These are phyloP conservation scores for Rhizopogon parksii DNA, from an alignment of 1,284 basidiomycete species.

Conservation along the genomic window DNA sequence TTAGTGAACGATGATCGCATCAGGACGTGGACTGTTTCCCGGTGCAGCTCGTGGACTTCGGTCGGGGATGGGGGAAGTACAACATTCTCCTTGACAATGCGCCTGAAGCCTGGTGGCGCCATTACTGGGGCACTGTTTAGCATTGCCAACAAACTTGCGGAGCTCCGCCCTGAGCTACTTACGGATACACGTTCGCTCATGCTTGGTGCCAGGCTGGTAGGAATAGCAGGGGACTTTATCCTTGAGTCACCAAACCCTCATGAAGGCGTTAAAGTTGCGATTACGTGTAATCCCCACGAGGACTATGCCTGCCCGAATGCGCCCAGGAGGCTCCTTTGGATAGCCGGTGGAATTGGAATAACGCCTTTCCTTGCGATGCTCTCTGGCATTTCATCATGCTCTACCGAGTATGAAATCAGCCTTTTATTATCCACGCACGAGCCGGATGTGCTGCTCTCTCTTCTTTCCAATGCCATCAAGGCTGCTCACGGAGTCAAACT, in stretches of 20 bases:
- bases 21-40: conserved; percentile 59
- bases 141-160: conserved; percentile 35
- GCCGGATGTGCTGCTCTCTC: conserved; percentile 18
- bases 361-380: conserved; percentile 29
- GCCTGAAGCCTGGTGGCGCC: conserved; percentile 39
- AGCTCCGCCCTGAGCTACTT: conserved; percentile 34
- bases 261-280: neutral
- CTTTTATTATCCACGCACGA: conserved; percentile 23
- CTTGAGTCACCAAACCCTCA: conserved; percentile 9
- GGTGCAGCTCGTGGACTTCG: conserved; percentile 15
- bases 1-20: conserved; percentile 57
- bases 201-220: conserved; percentile 29
- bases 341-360: conserved; percentile 23
- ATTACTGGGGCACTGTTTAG: conserved; percentile 48
- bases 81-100: conserved; percentile 19
- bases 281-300: neutral
- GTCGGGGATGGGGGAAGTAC: neutral
- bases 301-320: neutral
- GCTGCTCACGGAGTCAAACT: conserved; percentile 7
- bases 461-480: conserved; percentile 4
- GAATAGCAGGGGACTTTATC: conserved; percentile 34
- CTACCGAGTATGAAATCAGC: conserved; percentile 13
- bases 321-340: conserved; percentile 15
- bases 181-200: conserved; percentile 30
- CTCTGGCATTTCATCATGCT: conserved; percentile 5